These are phyloP conservation scores for Sporobolus alterniflorus DNA, from an alignment of 202 grass and related monocot genomes.

Conservation along the genomic window DNA sequence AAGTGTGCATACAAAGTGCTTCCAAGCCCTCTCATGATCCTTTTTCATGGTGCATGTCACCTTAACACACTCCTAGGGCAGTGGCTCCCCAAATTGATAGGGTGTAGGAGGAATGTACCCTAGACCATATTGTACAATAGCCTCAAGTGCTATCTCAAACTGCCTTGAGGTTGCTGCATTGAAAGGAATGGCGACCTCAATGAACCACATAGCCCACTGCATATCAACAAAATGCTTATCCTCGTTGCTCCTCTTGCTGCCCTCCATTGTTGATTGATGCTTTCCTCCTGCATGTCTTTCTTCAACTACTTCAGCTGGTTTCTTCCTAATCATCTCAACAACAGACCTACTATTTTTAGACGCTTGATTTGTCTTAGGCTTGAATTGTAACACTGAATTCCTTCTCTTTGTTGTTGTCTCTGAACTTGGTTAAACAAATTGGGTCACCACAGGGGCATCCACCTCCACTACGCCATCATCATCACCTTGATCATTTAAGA, in stretches of 20 bases:
- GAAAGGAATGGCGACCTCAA: neutral
- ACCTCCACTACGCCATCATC: slow-evolving; percentile 1
- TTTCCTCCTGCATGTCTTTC: neutral
- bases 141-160: neutral
- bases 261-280: neutral
- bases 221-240: neutral
- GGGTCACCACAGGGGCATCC: no score
- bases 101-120: neutral
- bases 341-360: no score
- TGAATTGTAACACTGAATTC: neutral
- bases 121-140: neutral
- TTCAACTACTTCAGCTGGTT: no score
- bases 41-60: neutral
- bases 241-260: neutral
- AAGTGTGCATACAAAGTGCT: neutral
- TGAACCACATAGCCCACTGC: neutral
- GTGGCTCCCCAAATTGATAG: neutral
- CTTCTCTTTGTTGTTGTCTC: neutral
- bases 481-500: neutral
- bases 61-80: neutral
- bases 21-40: neutral
- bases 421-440: no score
- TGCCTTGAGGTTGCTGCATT: neutral
- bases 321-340: no score
- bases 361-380: no score